Evolutionary conservation across 805 yeast species (phyloP).

Genomic region (Cyberlindnera sargentensis): DNA sequence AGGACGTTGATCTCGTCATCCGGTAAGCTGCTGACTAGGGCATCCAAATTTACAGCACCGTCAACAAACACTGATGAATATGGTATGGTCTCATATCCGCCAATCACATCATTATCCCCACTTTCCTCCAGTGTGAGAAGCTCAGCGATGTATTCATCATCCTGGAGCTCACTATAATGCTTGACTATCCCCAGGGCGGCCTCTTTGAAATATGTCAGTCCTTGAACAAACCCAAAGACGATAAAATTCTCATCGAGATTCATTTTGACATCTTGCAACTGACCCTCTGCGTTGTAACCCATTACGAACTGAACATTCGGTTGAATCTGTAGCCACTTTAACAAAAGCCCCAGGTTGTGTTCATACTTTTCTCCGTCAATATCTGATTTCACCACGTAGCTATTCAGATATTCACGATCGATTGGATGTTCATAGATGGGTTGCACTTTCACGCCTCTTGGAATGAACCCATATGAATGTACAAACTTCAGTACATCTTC

Average conservation of each 20-base stretch:
- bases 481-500: conserved; percentile 37
- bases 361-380: conserved; percentile 6
- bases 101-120: conserved; percentile 16
- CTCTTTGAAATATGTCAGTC: conserved; percentile 13
- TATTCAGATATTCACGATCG: conserved; percentile 16
- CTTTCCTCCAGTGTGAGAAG: conserved; percentile 16
- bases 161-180: conserved; percentile 4
- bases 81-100: conserved; percentile 16
- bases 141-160: conserved; percentile 9
- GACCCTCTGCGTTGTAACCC: conserved; percentile 13
- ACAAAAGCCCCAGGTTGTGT: conserved; percentile 21
- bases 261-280: conserved; percentile 17
- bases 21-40: conserved; percentile 8
- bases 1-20: conserved; percentile 16
- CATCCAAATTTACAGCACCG: conserved; percentile 8
- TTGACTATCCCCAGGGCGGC: conserved; percentile 16
- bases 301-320: conserved; percentile 35
- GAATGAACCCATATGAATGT: conserved; percentile 41
- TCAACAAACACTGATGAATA: conserved; percentile 11
- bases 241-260: conserved; percentile 28
- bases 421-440: conserved; percentile 30
- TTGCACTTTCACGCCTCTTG: conserved; percentile 19
- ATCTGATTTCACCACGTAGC: conserved; percentile 4
- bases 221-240: conserved; percentile 26
- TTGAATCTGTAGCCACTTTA: conserved; percentile 31